Conservation (phyloP, 2,329 filamentous ascomycete genomes). For the Colletotrichum sp. region DNA sequence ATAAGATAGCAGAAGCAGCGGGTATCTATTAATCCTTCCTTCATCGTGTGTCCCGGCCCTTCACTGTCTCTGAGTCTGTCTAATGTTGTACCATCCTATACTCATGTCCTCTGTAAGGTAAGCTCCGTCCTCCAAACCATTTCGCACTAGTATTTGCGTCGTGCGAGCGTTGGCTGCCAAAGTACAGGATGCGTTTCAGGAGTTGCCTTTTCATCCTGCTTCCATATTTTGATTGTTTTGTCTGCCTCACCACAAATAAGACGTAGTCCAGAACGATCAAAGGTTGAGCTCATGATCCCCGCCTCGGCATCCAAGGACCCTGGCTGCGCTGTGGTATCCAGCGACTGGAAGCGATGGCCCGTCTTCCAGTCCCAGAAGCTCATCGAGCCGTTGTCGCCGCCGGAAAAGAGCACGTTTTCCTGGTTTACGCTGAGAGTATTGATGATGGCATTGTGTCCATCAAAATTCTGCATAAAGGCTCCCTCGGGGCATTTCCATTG, state of each 20-base stretch:
- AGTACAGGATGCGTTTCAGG: conserved; percentile 90
- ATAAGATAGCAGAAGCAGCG: background rate
- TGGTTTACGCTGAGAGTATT: conserved; percentile 94
- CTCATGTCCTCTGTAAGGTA: background rate
- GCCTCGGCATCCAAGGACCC: conserved; percentile 93
- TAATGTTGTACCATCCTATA: conserved; percentile 2
- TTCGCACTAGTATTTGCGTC: conserved; percentile 70
- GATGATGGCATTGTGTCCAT: conserved; percentile 95
- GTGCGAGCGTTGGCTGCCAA: conserved; percentile 84
- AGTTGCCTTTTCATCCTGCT: conserved; percentile 88
- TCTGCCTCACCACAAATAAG: conserved; percentile 95
- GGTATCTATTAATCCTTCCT: conserved; percentile 8
- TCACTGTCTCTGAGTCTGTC: background rate
- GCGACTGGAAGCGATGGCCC: conserved; percentile 86
- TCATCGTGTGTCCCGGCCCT: background rate
- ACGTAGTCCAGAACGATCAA: conserved; percentile 86
- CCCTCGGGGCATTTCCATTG: conserved; percentile 99
- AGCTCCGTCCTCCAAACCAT: background rate
- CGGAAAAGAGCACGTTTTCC: conserved; percentile 93
- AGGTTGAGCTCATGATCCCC: conserved; percentile 93
- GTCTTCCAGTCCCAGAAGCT: conserved; percentile 99
- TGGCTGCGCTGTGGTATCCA: conserved; percentile 92
- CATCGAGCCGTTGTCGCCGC: conserved; percentile 93
- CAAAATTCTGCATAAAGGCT: conserved; percentile 99
- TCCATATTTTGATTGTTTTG: conserved; percentile 99